Percentiles rank a stretch among this genome's conserved stretches.
Evolutionary conservation across 495 filamentous ascomycete genomes (phyloP).

Genomic region (Trichoderma gamsii): DNA sequence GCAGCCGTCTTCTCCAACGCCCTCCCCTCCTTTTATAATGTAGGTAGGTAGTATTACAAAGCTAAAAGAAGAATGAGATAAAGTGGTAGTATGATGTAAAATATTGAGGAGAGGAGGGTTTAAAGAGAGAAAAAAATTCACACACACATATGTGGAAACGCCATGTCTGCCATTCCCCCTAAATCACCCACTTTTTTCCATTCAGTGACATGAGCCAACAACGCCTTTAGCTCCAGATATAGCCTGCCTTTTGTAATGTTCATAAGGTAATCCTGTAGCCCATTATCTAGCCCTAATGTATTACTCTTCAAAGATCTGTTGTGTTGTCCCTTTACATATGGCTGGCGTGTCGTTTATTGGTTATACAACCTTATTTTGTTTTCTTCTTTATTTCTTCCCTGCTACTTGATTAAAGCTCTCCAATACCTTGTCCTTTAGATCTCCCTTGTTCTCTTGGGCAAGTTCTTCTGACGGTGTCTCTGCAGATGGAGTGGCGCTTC

Average conservation of each 20-base stretch:
- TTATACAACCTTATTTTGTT: not conserved
- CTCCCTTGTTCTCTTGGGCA: not conserved
- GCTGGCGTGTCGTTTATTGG: not conserved
- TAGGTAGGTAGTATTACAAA: not conserved
- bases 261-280: not conserved
- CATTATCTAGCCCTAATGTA: not conserved
- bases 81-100: not conserved
- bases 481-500: slow-evolving; percentile 16
- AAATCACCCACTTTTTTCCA: not conserved
- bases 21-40: not conserved
- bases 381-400: slow-evolving; percentile 19
- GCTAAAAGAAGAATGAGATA: not conserved
- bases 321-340: not conserved
- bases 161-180: not conserved
- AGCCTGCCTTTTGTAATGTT: not conserved
- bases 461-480: slow-evolving; percentile 17
- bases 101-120: not conserved
- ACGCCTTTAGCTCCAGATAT: not conserved
- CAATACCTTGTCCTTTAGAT: slow-evolving; percentile 33
- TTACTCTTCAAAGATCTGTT: not conserved
- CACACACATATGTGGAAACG: slow-evolving; percentile 6
- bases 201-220: not conserved
- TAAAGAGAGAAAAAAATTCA: not conserved
- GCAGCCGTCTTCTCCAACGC: not conserved
- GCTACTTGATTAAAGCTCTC: slow-evolving; percentile 33